Conservation (phyloP, 371 early-diverging fungal species). For the Mucor mucedo region DNA sequence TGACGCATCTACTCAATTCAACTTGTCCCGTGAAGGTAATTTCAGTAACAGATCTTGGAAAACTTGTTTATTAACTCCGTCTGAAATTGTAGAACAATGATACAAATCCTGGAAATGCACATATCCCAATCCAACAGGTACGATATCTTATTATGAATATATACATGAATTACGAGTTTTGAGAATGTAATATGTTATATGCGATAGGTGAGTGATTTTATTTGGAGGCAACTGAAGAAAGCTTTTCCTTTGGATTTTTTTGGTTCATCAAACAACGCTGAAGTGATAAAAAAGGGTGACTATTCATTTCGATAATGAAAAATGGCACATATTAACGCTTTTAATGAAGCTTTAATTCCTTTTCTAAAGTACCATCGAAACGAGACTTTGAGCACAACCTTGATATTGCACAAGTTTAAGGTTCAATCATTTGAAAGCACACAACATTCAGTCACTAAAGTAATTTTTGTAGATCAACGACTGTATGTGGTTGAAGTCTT, state of each 20-base stretch:
- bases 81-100: too few species aligned
- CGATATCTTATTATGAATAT: background rate
- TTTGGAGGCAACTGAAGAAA: conserved; percentile 24
- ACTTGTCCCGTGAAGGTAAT: background rate
- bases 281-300: background rate
- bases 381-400: conserved; percentile 67
- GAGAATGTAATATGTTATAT: background rate
- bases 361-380: conserved; percentile 60
- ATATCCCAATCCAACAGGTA: background rate
- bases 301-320: conserved; percentile 44
- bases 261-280: conserved; percentile 58
- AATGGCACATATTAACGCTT: background rate
- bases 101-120: background rate
- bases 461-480: conserved; percentile 5
- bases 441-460: too few species aligned
- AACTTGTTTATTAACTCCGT: background rate
- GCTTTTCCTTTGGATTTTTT: conserved; percentile 61
- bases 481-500: conserved; percentile 15
- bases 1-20: background rate
- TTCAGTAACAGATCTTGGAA: background rate
- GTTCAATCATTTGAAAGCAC: conserved; percentile 24
- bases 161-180: background rate
- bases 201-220: conserved; percentile 15
- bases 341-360: conserved; percentile 41
- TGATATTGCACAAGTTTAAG: conserved; percentile 63